phyloP scores from a whole-genome alignment of 352 stramenopile species.

The Pythium inflatum region DNA sequence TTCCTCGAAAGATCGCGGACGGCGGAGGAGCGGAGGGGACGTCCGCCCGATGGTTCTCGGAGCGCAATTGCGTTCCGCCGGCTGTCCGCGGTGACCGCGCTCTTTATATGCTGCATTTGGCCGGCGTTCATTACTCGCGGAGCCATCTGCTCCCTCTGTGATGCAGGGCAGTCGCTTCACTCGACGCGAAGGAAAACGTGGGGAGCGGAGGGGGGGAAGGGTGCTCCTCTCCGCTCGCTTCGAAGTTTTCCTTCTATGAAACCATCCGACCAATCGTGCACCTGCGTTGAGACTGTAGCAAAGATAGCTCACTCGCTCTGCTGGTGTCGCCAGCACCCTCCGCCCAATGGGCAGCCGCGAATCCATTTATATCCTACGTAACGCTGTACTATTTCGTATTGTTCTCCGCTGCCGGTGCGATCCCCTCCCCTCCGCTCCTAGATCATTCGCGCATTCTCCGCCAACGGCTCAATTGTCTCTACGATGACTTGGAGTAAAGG shows the following conservation, averaged over 20 bases:
- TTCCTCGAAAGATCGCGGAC: slow-evolving; percentile 24
- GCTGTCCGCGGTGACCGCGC: background rate
- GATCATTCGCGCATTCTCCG: slow-evolving; percentile 13
- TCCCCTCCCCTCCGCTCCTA: background rate
- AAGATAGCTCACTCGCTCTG: slow-evolving; percentile 5
- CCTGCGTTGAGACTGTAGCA: background rate
- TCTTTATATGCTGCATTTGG: background rate
- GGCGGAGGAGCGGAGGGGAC: slow-evolving; percentile 2
- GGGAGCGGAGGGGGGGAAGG: background rate
- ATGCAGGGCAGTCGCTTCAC: too few relatives aligned
- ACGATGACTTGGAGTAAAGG: slow-evolving; percentile 29
- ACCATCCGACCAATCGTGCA: background rate
- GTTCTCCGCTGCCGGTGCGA: background rate
- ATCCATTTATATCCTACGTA: slow-evolving; percentile 13
- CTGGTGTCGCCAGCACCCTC: slow-evolving; percentile 2
- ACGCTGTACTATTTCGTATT: background rate
- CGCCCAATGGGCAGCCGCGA: background rate
- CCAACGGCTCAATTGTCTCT: slow-evolving; percentile 2
- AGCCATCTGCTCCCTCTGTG: background rate
- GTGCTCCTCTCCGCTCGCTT: slow-evolving; percentile 2
- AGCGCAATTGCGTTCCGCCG: background rate
- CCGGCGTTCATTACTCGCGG: background rate
- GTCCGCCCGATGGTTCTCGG: background rate
- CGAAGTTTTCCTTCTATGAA: slow-evolving; percentile 20
- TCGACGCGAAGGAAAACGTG: too few relatives aligned